Conservation (phyloP, 2,329 filamentous ascomycete species). For the Hymenoscyphus repandus region DNA sequence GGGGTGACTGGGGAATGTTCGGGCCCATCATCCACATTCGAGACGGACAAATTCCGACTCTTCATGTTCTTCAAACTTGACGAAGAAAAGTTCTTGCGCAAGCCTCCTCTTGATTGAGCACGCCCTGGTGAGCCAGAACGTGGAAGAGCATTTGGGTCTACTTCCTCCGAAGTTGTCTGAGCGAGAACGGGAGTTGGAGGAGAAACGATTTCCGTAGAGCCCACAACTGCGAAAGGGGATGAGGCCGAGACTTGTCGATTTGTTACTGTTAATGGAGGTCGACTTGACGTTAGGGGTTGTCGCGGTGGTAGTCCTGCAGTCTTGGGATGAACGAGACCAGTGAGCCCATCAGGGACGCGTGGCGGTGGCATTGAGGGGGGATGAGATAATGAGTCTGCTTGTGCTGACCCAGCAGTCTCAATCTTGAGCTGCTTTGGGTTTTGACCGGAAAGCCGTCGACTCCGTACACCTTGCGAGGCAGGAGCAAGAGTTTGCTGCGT, state of each 20-base stretch:
- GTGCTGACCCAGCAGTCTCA: conserved; percentile 53
- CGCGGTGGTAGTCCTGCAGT: conserved; percentile 23
- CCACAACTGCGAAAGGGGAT: conserved; percentile 16
- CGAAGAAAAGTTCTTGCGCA: conserved; percentile 66
- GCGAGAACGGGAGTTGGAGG: conserved; percentile 31
- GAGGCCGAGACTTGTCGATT: conserved; percentile 27
- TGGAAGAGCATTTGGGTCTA: conserved; percentile 34
- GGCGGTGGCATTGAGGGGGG: conserved; percentile 27
- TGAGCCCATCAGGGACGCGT: conserved; percentile 12
- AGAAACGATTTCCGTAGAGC: conserved; percentile 23
- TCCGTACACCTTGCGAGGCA: conserved; percentile 54
- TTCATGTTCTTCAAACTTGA: conserved; percentile 68
- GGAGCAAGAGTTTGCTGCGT: conserved; percentile 35
- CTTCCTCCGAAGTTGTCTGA: conserved; percentile 26
- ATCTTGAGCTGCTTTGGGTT: conserved; percentile 83
- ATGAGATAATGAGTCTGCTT: conserved; percentile 15
- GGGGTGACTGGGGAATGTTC: conserved; percentile 72
- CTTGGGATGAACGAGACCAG: conserved; percentile 21
- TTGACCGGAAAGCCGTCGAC: conserved; percentile 73
- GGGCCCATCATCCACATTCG: conserved; percentile 52
- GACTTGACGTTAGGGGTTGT: conserved; percentile 11
- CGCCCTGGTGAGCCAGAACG: conserved; percentile 50
- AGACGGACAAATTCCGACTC: conserved; percentile 66
- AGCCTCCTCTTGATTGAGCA: conserved; percentile 36
- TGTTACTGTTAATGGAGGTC: conserved; percentile 22